These are phyloP conservation scores for Mikania micrantha DNA, from an alignment of 129 eudicot species.

Conservation along the genomic window DNA sequence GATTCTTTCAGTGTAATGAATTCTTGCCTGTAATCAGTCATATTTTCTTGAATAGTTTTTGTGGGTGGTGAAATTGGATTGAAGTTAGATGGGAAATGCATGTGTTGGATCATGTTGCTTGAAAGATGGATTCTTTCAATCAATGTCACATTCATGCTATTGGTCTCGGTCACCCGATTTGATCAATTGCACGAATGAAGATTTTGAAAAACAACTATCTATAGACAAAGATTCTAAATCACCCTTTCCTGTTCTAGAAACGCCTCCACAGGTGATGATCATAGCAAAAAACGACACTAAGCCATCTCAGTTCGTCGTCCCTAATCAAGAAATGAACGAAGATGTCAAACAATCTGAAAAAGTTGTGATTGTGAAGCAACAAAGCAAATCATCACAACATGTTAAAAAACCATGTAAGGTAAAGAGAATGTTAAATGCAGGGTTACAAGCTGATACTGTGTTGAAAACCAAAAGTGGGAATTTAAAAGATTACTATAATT, in stretches of 20 bases:
- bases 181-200: conserved; percentile 28
- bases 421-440: conserved; percentile 64
- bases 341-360: conserved; percentile 19
- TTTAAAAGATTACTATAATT: conserved; percentile 59
- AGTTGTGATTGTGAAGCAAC: conserved; percentile 30
- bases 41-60: not conserved
- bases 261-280: conserved; percentile 50
- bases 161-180: conserved; percentile 42
- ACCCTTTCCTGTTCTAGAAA: conserved; percentile 20
- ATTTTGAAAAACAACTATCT: conserved; percentile 8
- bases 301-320: conserved; percentile 5
- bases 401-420: conserved; percentile 35
- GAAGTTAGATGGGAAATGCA: conserved; percentile 48
- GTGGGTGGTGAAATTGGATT: not conserved
- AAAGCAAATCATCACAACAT: conserved; percentile 17
- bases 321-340: conserved; percentile 10
- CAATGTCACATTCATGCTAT: conserved; percentile 34
- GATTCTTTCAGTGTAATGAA: not conserved
- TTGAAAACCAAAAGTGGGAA: conserved; percentile 66
- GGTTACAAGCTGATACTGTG: conserved; percentile 63
- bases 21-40: not conserved
- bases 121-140: conserved; percentile 36
- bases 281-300: conserved; percentile 31
- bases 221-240: conserved; percentile 12
- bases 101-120: conserved; percentile 45